Base-by-base conservation (phyloP, 257 asterid genomes). In the Rehmannia glutinosa region DNA sequence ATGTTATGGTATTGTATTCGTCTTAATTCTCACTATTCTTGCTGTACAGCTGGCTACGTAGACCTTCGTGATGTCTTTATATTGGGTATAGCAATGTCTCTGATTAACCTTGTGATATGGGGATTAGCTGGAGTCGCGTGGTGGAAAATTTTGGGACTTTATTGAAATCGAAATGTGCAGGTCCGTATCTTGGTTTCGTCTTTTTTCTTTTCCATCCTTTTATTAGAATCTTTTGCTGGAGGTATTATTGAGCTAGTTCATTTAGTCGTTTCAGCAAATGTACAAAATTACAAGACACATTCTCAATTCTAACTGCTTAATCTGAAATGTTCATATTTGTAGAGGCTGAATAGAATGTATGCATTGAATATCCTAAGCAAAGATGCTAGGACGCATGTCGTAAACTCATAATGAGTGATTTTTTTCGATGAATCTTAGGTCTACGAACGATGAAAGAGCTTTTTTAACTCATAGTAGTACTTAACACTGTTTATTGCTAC, bases 101-200 rank as follows among this genome's bases (percentile, higher is more conserved):
- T 87, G 1, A 53, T 86, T 20, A 87, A 90, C 72, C 52, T 90
- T 46, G 66, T 55, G 8, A 66, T 81, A 6, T 92, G 98, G 98
- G 80, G 51, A 5, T 68, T 86, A 54, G 15, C 61, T 27, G 95
- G 90, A 70, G 94, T 94, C 41, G 84, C 80, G 1, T 92, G 98
- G 98, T 92, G 97, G 97, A 92, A 92, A 69, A 39, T 89, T 56
- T 66, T 89, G 64, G 88, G 94, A n/a, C 95, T 92, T 66, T 92
- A 84, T 75, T 92, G 85, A 83, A n/a, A n/a, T n/a, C n/a, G n/a
- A n/a, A n/a, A n/a, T n/a, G n/a, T n/a, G n/a, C n/a, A n/a, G n/a
- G n/a, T n/a, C n/a, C n/a, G n/a, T n/a, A n/a, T n/a, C n/a, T n/a
- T n/a, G n/a, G n/a, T n/a, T n/a, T n/a, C n/a, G n/a, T n/a, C n/a